Evolutionary conservation across 176 grass and related monocot species (phyloP).

Genomic region (Eleusine indica): DNA sequence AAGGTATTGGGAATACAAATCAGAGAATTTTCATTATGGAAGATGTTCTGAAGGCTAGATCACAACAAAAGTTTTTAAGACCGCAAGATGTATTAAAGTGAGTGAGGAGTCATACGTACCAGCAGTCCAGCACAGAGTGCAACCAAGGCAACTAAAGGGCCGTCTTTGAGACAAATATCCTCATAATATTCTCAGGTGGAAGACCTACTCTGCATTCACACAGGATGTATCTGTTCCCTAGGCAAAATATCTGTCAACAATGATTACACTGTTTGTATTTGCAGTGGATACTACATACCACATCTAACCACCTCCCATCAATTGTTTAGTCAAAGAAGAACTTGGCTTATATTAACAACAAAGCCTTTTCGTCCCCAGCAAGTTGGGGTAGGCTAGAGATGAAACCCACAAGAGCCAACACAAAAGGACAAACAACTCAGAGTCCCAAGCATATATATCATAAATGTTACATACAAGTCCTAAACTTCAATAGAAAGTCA

Average conservation of each 20-base stretch:
- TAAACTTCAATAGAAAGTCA: too few relatives aligned
- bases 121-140: not conserved
- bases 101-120: constrained; percentile 10
- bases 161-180: not conserved
- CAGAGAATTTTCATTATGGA: constrained; percentile 19
- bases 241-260: constrained; percentile 21
- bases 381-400: too few relatives aligned
- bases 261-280: constrained; percentile 13
- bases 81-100: constrained; percentile 13
- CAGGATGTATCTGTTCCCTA: not conserved
- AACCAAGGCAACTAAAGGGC: not conserved
- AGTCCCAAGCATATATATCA: too few relatives aligned
- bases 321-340: not conserved
- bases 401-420: too few relatives aligned
- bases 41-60: constrained; percentile 2
- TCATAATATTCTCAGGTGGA: not conserved
- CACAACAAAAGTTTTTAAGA: not conserved
- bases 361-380: too few relatives aligned
- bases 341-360: too few relatives aligned
- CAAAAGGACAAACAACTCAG: too few relatives aligned
- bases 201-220: constrained; percentile 11
- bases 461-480: too few relatives aligned
- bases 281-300: not conserved
- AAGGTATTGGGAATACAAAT: not conserved
- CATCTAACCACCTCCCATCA: not conserved